Percentiles rank a stretch among this genome's conserved stretches.
phyloP scores from a whole-genome alignment of 495 filamentous ascomycete genomes.

The Penicillium desertorum region DNA sequence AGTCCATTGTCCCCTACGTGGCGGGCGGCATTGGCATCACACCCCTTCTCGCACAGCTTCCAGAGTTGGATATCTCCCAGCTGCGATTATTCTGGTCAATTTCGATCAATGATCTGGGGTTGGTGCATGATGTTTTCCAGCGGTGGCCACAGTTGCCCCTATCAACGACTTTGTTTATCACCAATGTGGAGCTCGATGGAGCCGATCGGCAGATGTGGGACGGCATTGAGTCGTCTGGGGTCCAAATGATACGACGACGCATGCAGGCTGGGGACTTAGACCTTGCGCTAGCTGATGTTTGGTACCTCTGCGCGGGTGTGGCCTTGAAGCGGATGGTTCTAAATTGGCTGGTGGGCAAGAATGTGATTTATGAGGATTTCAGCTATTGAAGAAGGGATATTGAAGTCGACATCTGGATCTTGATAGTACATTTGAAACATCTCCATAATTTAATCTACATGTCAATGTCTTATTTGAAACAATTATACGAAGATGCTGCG shows the following conservation, averaged over 20 bases:
- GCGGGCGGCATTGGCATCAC: slow-evolving; percentile 82
- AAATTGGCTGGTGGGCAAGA: slow-evolving; percentile 63
- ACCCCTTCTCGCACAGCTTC: slow-evolving; percentile 65
- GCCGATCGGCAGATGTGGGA: slow-evolving; percentile 20
- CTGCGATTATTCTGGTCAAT: slow-evolving; percentile 68
- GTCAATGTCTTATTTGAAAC: not conserved
- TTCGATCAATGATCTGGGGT: slow-evolving; percentile 55
- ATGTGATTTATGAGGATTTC: slow-evolving; percentile 69
- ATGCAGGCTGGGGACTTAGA: slow-evolving; percentile 57
- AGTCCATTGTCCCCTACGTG: slow-evolving; percentile 50
- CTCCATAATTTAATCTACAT: not conserved
- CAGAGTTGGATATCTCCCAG: slow-evolving; percentile 40
- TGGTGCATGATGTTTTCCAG: slow-evolving; percentile 61
- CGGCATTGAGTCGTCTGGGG: slow-evolving; percentile 38
- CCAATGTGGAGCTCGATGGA: slow-evolving; percentile 25
- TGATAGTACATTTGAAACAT: not conserved
- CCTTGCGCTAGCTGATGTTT: slow-evolving; percentile 46
- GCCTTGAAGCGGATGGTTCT: slow-evolving; percentile 55
- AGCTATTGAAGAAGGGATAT: slow-evolving; percentile 49
- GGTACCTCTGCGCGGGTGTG: slow-evolving; percentile 66
- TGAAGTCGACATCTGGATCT: not conserved
- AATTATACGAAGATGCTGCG: not conserved
- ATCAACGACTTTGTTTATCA: slow-evolving; percentile 61
- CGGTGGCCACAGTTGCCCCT: slow-evolving; percentile 49
- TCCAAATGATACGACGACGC: slow-evolving; percentile 48